Evolutionary conservation across 768 basidiomycete species (phyloP), one percentile per base, ranked within the genome.

Genomic region (Boletus rubroflammeus): DNA sequence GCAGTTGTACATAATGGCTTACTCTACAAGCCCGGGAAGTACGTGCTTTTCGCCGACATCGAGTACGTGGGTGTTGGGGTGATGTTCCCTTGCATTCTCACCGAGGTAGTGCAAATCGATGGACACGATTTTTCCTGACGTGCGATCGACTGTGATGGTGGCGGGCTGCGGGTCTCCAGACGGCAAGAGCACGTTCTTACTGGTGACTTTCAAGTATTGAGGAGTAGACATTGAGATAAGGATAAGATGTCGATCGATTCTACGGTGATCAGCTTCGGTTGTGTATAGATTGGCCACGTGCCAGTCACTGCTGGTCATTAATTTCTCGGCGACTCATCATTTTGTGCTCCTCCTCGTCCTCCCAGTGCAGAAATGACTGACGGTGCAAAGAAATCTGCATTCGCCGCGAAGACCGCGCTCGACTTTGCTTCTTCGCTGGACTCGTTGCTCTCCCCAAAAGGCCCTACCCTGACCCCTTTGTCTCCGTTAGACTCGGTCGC

Each of bases 1-100:
- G 51, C n/a, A 42, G 23, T 28, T 8, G 39, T 53, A 42, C 26
- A 25, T 17, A 1, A 19, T n/a, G 43, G 50, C 55, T 48, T 62
- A 89, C 90, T 93, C 91, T 40, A 93, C 83, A 32, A 93, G 78
- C 23, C 91, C 91, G 7, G 91, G 91, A 15, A 93, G 75, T 31
- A 93, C 72, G 38, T 79, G 65, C 53, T 80, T 77, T 40, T 82
- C 71, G 19, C 80, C 84, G 17, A 77, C 82, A 60, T 87, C 82
- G 47, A 89, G 68, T 67, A 75, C 78, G 53, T 77, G 67, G 36
- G 60, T 58, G 19, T 69, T 53, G 32, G 45, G 35, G 26, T 70
- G 66, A 47, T 39, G 23, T 32, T 54, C n/a, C 19, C 10, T 57
- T 19, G 72, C 67, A 14, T 72, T 66, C 19, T 72, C 56, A 19